Evolutionary conservation across 176 grass and related monocot species (phyloP), one percentile per base, ranked within the genome.

Genomic region (Avena eriantha): DNA sequence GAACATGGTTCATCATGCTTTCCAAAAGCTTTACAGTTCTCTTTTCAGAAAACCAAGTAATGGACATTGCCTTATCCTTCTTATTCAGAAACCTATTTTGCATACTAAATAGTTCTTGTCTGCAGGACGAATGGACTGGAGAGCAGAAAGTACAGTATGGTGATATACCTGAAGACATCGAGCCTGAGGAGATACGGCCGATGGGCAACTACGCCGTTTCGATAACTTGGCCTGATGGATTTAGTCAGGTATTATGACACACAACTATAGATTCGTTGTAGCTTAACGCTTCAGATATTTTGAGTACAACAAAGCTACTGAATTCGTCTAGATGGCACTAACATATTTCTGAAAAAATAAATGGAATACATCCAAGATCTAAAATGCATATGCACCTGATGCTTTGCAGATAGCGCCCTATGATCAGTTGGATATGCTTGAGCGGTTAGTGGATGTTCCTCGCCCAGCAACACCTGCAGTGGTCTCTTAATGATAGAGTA

Each of bases 151-250:
- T 98, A 87, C 92, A 96, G 81, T 93, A 92, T 45, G 87, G 90
- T 7, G 96, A 98, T 85, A 73, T 98, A 76, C 90, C 96, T 79
- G 96, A 98, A 79, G 93, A 96, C 80, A 98, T 96, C 50, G 96
- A 98, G 64, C 96, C 96, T 65, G 90, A 98, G 90, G 96, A 96
- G 69, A 98, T 98, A 73, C 79, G 88, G 68, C 93, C 96, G 0
- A 95, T 98, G 93, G 96, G 96, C 70, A 98, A 98, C 85, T 98
- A 98, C 45, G 96, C 93, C 18, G 96, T 96, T 85, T 98, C 96
- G 71, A 96, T 98, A 88, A 94, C 96, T n/a, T 98, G 96, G 96
- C 96, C 96, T 67, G 96, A 98, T 86, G 96, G 96, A 56, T 98
- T 98, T 86, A 94, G 73, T 86, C 93, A 98, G 96, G 93, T 98